These are phyloP conservation scores for Climacium dendroides DNA, from an alignment of 225 moss, liverwort and hornwort species.

Conservation along the genomic window DNA sequence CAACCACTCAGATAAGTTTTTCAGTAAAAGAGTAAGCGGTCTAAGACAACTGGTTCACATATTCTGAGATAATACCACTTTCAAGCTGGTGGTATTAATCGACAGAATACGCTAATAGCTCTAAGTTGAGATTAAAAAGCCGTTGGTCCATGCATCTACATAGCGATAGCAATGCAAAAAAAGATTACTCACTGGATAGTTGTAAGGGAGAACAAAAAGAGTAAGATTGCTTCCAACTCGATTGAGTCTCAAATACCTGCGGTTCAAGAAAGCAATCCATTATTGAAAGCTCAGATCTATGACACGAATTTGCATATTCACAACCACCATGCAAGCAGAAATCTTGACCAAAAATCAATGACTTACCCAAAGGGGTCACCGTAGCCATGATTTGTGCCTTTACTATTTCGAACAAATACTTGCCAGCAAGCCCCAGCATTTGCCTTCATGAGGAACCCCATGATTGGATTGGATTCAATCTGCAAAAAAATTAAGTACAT, in stretches of 20 bases:
- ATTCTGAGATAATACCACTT: background rate
- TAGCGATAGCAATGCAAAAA: background rate
- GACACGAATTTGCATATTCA: background rate
- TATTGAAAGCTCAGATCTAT: background rate
- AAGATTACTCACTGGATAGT: background rate
- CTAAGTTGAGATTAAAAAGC: background rate
- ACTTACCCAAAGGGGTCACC: constrained; percentile 97
- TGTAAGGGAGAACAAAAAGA: background rate
- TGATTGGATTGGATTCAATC: constrained; percentile 95
- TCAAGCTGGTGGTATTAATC: background rate
- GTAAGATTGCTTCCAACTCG: constrained; percentile 20
- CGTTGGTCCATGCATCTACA: background rate
- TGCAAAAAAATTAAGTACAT: constrained; percentile 9
- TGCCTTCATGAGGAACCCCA: constrained; percentile 76
- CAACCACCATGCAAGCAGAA: background rate
- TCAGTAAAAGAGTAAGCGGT: background rate
- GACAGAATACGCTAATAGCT: background rate
- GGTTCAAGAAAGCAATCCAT: background rate
- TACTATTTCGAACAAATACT: constrained; percentile 84
- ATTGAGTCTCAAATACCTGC: constrained; percentile 88
- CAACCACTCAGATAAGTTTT: background rate
- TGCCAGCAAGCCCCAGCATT: constrained; percentile 88
- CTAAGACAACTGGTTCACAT: background rate
- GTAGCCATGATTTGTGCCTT: constrained; percentile 84
- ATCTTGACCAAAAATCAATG: background rate